phyloP scores from a whole-genome alignment of 441 rosid genomes.

The Hypseocharis bilobata region DNA sequence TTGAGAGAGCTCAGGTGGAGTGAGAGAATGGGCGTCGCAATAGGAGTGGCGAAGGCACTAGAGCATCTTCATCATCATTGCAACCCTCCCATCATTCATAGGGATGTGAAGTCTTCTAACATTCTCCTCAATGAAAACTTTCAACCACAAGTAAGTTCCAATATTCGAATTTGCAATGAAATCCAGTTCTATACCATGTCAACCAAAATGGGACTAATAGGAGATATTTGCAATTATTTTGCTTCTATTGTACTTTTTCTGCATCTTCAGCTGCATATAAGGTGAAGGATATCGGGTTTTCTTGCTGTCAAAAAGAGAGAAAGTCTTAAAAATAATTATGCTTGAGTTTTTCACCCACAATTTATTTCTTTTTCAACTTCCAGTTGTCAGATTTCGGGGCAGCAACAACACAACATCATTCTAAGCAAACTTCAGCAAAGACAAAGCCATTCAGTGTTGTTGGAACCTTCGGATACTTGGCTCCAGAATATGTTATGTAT shows the following conservation, averaged over 20 bases:
- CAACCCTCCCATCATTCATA: conserved; percentile 35
- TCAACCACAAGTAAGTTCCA: conserved; percentile 31
- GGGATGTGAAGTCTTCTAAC: conserved; percentile 36
- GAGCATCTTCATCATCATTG: conserved; percentile 34
- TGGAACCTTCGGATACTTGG: conserved; percentile 33
- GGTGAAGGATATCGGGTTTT: too few species aligned
- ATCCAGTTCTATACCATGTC: too few species aligned
- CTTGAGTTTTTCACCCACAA: neutral
- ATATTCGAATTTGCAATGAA: too few species aligned
- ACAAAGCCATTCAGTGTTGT: conserved; percentile 23
- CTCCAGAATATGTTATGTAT: conserved; percentile 36
- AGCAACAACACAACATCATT: conserved; percentile 22
- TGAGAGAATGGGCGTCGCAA: conserved; percentile 30
- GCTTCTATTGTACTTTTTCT: too few species aligned
- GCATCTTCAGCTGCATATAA: too few species aligned
- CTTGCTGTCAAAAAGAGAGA: neutral
- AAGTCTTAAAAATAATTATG: neutral
- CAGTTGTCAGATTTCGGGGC: conserved; percentile 37
- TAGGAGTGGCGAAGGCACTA: conserved; percentile 36
- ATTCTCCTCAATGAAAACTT: conserved; percentile 29
- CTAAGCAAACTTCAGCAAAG: conserved; percentile 20
- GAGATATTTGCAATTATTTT: too few species aligned
- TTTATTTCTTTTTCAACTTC: neutral
- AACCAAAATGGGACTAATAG: too few species aligned
- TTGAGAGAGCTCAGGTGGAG: conserved; percentile 26